Percentiles rank a stretch among this genome's conserved stretches.
Evolutionary conservation across 2,329 filamentous ascomycete genomes (phyloP).

Genomic region (Talaromyces amestolkiae): DNA sequence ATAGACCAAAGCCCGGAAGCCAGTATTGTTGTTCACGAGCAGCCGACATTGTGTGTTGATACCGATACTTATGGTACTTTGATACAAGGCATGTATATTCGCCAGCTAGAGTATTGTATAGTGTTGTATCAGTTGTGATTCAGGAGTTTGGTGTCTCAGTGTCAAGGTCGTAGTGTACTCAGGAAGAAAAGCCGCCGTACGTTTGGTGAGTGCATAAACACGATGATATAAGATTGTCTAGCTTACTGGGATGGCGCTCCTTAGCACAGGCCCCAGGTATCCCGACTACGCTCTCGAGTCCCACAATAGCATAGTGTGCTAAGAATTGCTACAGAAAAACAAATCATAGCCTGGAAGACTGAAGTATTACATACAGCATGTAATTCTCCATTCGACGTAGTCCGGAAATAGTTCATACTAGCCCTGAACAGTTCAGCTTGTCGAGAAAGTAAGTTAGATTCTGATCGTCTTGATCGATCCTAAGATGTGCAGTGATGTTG

Average conservation of each 20-base stretch:
- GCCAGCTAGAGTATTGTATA: neutral
- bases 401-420: neutral
- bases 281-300: conserved; percentile 1
- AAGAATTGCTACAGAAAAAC: neutral
- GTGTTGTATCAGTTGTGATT: neutral
- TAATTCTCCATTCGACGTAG: conserved; percentile 6
- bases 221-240: neutral
- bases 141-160: neutral
- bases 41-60: conserved; percentile 30
- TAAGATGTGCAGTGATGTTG: neutral
- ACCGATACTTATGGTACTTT: neutral
- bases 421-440: neutral
- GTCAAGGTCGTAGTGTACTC: neutral
- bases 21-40: conserved; percentile 45
- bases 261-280: neutral
- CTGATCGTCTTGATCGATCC: neutral
- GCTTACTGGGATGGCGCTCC: neutral
- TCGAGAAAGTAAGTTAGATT: neutral
- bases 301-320: conserved; percentile 11
- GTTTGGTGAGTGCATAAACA: neutral
- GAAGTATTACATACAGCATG: conserved; percentile 6
- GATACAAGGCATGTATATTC: conserved; percentile 8
- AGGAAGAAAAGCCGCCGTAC: neutral
- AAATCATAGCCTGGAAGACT: neutral
- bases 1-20: conserved; percentile 50